Percentiles rank a stretch among this genome's conserved stretches.
These are phyloP conservation scores for Themeda triandra DNA, from an alignment of 176 grass and related monocot genomes.

Conservation along the genomic window DNA sequence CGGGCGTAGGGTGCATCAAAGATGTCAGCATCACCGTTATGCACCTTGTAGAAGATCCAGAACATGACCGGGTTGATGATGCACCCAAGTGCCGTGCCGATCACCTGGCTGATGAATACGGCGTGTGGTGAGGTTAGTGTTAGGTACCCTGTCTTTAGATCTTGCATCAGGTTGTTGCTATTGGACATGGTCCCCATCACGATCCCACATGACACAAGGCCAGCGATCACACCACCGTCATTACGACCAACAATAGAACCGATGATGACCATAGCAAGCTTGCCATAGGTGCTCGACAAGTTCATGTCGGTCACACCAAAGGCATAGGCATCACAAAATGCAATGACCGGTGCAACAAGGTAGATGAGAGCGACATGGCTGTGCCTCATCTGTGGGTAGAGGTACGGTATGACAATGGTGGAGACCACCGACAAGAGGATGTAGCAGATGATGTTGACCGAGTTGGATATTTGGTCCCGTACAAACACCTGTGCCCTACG, in stretches of 20 bases:
- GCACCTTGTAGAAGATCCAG: constrained; percentile 56
- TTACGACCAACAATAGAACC: constrained; percentile 28
- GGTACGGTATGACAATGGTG: constrained; percentile 23
- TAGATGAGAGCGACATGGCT: constrained; percentile 40
- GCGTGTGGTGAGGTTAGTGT: constrained; percentile 51
- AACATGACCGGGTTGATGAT: constrained; percentile 50
- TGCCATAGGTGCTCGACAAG: constrained; percentile 45
- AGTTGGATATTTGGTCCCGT: constrained; percentile 50
- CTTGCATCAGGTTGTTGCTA: constrained; percentile 37
- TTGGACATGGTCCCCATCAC: constrained; percentile 43
- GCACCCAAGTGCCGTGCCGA: constrained; percentile 50
- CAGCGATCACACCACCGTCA: constrained; percentile 40
- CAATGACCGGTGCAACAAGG: constrained; percentile 35
- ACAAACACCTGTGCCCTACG: constrained; percentile 37
- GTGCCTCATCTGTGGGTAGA: constrained; percentile 41
- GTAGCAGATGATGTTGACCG: constrained; percentile 35
- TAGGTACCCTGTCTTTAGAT: constrained; percentile 60
- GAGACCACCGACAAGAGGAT: constrained; percentile 33
- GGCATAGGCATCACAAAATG: constrained; percentile 62
- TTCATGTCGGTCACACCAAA: constrained; percentile 55
- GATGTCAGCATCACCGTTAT: not conserved
- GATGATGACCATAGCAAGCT: constrained; percentile 43
- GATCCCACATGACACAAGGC: constrained; percentile 42
- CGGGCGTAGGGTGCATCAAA: constrained; percentile 43
- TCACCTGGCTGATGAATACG: constrained; percentile 51